Evolutionary conservation across 257 asterid species (phyloP).

Genomic region (Cynanchum wilfordii): DNA sequence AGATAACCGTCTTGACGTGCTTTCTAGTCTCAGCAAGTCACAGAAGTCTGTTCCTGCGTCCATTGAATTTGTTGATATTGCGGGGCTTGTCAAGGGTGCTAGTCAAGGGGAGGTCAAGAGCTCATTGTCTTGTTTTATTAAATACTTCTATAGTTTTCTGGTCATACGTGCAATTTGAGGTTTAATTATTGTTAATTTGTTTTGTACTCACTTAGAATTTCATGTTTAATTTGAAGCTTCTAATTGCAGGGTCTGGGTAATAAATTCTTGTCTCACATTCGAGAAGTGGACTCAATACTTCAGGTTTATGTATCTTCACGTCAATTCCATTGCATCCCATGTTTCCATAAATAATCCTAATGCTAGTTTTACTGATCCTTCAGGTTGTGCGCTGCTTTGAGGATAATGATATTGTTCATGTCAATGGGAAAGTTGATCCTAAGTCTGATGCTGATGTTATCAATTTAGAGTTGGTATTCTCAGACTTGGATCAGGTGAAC

Average conservation of each 20-base stretch:
- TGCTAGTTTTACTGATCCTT: slow-evolving; percentile 10
- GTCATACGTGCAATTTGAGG: not conserved
- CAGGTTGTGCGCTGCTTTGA: slow-evolving; percentile 97
- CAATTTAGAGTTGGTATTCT: slow-evolving; percentile 84
- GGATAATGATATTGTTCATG: slow-evolving; percentile 96
- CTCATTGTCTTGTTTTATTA: slow-evolving; percentile 8
- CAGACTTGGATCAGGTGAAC: slow-evolving; percentile 94
- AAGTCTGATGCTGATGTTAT: slow-evolving; percentile 87
- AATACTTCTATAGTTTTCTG: slow-evolving; percentile 2
- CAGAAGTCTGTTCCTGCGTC: slow-evolving; percentile 82
- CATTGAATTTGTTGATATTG: slow-evolving; percentile 94
- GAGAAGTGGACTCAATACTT: slow-evolving; percentile 94
- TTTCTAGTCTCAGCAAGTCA: slow-evolving; percentile 83
- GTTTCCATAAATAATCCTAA: not conserved
- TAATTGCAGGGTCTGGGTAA: slow-evolving; percentile 83
- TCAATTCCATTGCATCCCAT: not conserved
- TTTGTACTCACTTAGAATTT: not conserved
- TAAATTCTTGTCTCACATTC: slow-evolving; percentile 91
- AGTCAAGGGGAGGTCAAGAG: slow-evolving; percentile 93
- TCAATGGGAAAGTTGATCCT: slow-evolving; percentile 88
- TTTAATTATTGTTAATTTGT: slow-evolving; percentile 4
- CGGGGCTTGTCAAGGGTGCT: slow-evolving; percentile 98
- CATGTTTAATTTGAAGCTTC: slow-evolving; percentile 9
- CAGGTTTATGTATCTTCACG: slow-evolving; percentile 48
- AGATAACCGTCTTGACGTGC: slow-evolving; percentile 78